Base-by-base conservation (phyloP, 768 basidiomycete species). In the Dictyophora rubrovolvata region DNA sequence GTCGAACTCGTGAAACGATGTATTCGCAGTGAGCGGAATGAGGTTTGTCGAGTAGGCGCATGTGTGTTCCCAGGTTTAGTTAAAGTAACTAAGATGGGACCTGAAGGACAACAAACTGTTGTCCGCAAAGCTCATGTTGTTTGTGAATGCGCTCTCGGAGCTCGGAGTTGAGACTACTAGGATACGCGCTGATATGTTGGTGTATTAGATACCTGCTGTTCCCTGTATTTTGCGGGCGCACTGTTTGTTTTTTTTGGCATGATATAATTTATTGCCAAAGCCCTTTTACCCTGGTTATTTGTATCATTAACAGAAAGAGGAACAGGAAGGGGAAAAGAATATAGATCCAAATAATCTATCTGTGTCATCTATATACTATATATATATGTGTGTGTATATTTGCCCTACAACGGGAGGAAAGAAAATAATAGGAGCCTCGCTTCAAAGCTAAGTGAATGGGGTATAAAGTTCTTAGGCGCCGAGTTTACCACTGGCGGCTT, bases 1-100 rank as follows among this genome's bases (percentile, higher is more conserved):
- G 85, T 93, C 59, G 91, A 93, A 68, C 81, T 93, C 48, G 82
- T 91, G 49, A 89, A 90, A 69, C 75, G 90, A 28, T 93, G 91
- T 71, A 67, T 87, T 64, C 83, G 76, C 65, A 87, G 83, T 63
- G 91, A 93, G 69, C 70, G 77, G 34, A 85, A 87, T 6, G 86
- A 91, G 53, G 66, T 73, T 1, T 89, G 92, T 65, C 74, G 79
- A 11, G 89, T 93, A 3, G 91, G 91, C 11, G 83, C 88, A 4
- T 89, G 89, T 0, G 82, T 93, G 62, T 93, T 93, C 69, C 90
- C 90, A 1, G 91, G 91, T 1, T 75, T 93, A 28, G 91, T 92
- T 55, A 93, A 93, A 71, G 84, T 92, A 14, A 79, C 81, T 1
- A 75, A 74, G 28, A 79, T 75, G 57, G 66, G 78, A 49, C 87